Conservation (phyloP, 108 stramenopile species). For the Cylindrotheca closterium region DNA sequence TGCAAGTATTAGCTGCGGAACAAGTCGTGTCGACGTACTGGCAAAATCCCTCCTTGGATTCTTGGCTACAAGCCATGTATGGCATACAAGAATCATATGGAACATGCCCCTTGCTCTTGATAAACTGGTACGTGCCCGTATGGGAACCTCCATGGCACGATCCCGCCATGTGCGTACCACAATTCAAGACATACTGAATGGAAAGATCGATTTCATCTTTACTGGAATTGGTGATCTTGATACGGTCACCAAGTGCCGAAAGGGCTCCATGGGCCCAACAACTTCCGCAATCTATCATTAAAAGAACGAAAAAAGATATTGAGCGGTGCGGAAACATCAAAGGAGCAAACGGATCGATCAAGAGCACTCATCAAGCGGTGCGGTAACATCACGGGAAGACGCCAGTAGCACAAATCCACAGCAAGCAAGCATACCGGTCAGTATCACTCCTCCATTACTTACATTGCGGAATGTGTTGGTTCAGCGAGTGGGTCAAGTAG, state of each 20-base stretch:
- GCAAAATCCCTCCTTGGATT: slow-evolving; percentile 83
- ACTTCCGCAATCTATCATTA: slow-evolving; percentile 40
- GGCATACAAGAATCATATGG: slow-evolving; percentile 74
- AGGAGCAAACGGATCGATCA: background rate
- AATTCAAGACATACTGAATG: slow-evolving; percentile 79
- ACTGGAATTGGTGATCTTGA: slow-evolving; percentile 77
- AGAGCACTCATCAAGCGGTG: too few relatives aligned
- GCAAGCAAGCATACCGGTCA: too few relatives aligned
- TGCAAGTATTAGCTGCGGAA: slow-evolving; percentile 64
- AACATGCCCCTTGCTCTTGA: slow-evolving; percentile 46
- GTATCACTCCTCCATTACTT: background rate
- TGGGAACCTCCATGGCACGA: slow-evolving; percentile 71
- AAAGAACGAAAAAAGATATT: background rate
- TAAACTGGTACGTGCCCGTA: slow-evolving; percentile 75
- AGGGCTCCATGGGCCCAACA: slow-evolving; percentile 94
- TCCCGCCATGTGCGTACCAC: slow-evolving; percentile 62
- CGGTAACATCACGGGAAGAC: too few relatives aligned
- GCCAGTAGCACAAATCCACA: too few relatives aligned
- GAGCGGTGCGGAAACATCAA: background rate
- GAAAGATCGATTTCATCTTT: slow-evolving; percentile 68
- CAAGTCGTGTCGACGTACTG: slow-evolving; percentile 74
- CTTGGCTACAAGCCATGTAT: slow-evolving; percentile 82
- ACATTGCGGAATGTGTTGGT: slow-evolving; percentile 91
- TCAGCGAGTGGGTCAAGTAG: slow-evolving; percentile 83
- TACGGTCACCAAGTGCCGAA: slow-evolving; percentile 80